Evolutionary conservation across 2,329 filamentous ascomycete species (phyloP), one percentile per base, ranked within the genome.

Genomic region (Pleomassaria siparia): DNA sequence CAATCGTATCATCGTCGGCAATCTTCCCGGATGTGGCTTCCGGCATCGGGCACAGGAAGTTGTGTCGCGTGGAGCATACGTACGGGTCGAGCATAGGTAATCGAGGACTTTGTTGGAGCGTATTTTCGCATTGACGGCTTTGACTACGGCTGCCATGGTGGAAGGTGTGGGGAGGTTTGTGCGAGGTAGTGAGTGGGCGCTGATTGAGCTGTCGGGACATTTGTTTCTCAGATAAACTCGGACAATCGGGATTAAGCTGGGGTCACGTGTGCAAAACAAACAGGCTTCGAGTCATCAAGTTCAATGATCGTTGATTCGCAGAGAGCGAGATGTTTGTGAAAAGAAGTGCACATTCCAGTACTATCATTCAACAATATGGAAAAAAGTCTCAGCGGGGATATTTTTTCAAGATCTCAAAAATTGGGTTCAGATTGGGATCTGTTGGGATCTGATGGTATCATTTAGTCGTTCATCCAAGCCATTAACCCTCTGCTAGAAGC

Each of bases 51-150:
- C 40, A 24, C 30, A 33, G 35, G 43, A 45, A 36, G n/a, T 42
- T 36, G 29, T 46, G 44, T 46, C 45, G 51, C 44, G 49, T 40
- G 33, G 18, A 25, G 39, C 33, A 40, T n/a, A 76, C 76, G 60
- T 72, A 79, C 76, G 76, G 56, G 76, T 79, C 53, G 76, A 78
- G 72, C 75, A 79, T 60, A 79, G 71, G 71, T 79, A 79, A 58
- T 79, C 76, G 15, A 66, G 59, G 50, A 73, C 72, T 58, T 75
- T 74, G 63, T 78, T 77, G 24, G 74, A 69, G 62, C 76, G 73
- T 60, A 79, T 79, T 61, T 72, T 72, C 62, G 76, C 76, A 70
- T 79, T 79, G 69, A 79, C 67, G 30, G 76, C 76, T 71, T 77
- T 78, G 64, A 79, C 72, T 61, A 75, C 76, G 59, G 76, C 76